These are phyloP conservation scores for Heliosperma pusillum DNA, from an alignment of 148 eudicot species.

Conservation along the genomic window DNA sequence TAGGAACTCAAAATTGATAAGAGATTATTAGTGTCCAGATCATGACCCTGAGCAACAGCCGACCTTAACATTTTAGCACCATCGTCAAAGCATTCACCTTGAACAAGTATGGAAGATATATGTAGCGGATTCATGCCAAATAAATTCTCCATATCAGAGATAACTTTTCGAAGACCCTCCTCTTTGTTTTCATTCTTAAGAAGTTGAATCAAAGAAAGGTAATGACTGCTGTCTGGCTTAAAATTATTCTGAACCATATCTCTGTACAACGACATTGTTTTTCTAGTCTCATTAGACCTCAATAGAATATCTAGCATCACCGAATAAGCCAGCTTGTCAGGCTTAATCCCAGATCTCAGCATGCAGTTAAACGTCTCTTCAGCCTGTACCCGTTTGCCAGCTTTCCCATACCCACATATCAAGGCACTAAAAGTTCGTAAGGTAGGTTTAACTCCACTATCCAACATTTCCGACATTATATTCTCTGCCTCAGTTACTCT, in stretches of 20 bases:
- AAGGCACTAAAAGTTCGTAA: slow-evolving; percentile 85
- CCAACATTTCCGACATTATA: slow-evolving; percentile 92
- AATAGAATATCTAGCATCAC: slow-evolving; percentile 80
- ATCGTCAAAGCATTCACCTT: slow-evolving; percentile 68
- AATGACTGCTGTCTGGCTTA: slow-evolving; percentile 58
- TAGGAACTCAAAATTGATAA: slow-evolving; percentile 64
- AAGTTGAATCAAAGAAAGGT: slow-evolving; percentile 51
- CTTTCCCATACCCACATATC: slow-evolving; percentile 94
- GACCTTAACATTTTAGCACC: slow-evolving; percentile 59
- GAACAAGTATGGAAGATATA: slow-evolving; percentile 61
- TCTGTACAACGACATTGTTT: slow-evolving; percentile 58
- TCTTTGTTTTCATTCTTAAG: slow-evolving; percentile 55
- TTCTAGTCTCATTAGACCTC: slow-evolving; percentile 53
- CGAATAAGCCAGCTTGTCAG: slow-evolving; percentile 80
- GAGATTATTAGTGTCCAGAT: slow-evolving; percentile 51
- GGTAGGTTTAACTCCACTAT: slow-evolving; percentile 70
- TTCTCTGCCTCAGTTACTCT: slow-evolving; percentile 75
- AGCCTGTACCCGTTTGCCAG: slow-evolving; percentile 69
- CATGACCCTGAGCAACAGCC: slow-evolving; percentile 57
- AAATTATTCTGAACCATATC: slow-evolving; percentile 67
- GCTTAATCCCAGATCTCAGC: slow-evolving; percentile 75
- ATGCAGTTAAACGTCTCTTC: slow-evolving; percentile 74
- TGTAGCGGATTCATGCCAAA: slow-evolving; percentile 49
- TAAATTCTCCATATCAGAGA: slow-evolving; percentile 59
- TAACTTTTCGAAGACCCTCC: slow-evolving; percentile 49